Evolutionary conservation across 2,329 filamentous ascomycete genomes (phyloP).

Genomic region (Stachybotrys chlorohalonatus): DNA sequence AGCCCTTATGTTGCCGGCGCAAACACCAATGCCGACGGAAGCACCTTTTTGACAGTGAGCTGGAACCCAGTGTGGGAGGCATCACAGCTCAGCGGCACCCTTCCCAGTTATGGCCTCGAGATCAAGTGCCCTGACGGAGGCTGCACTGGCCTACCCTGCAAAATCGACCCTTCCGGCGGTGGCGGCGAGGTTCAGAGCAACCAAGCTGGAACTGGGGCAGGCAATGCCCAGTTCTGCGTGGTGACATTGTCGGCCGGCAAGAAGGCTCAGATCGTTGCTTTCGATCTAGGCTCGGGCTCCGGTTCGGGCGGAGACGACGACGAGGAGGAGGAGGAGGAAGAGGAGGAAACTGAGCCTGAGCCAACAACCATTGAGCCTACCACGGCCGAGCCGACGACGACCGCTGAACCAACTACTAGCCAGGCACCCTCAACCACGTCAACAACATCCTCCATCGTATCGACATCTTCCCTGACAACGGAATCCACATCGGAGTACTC

Average conservation of each 20-base stretch:
- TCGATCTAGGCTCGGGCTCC: slow-evolving; percentile 29
- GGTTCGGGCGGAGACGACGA: slow-evolving; percentile 2
- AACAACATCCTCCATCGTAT: slow-evolving; percentile 7
- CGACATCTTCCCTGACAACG: slow-evolving; percentile 8
- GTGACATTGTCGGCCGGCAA: slow-evolving; percentile 62
- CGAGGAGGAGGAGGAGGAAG: slow-evolving; percentile 8
- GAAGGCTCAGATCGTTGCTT: slow-evolving; percentile 60
- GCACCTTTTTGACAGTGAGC: slow-evolving; percentile 66
- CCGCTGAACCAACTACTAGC: slow-evolving; percentile 12
- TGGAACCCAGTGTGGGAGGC: slow-evolving; percentile 68
- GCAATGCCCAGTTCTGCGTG: slow-evolving; percentile 63
- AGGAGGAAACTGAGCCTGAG: slow-evolving; percentile 5
- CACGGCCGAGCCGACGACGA: slow-evolving; percentile 18
- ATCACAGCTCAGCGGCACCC: slow-evolving; percentile 41
- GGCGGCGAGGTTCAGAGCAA: slow-evolving; percentile 52
- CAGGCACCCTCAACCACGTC: slow-evolving; percentile 8
- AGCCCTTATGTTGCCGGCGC: slow-evolving; percentile 66
- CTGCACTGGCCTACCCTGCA: slow-evolving; percentile 68
- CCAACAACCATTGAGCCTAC: slow-evolving; percentile 1
- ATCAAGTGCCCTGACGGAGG: slow-evolving; percentile 57
- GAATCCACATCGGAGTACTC: slow-evolving; percentile 2
- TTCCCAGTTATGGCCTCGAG: slow-evolving; percentile 58
- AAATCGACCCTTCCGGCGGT: slow-evolving; percentile 52
- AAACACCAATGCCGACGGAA: slow-evolving; percentile 55
- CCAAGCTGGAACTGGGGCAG: slow-evolving; percentile 49